Conservation (phyloP, 1,284 basidiomycete genomes). For the Trichosporon sp. region DNA sequence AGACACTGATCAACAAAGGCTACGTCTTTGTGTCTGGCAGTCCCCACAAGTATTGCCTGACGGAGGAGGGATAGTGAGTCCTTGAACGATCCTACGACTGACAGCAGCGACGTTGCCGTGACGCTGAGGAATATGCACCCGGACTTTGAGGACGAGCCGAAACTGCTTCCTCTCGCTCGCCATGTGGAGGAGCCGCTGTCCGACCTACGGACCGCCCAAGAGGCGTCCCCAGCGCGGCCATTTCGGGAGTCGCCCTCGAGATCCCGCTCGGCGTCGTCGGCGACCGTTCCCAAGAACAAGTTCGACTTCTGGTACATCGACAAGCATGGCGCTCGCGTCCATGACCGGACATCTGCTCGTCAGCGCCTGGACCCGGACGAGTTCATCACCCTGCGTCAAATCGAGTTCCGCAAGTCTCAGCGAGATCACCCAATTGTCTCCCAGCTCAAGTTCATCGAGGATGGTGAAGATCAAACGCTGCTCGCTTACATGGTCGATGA, state of each 20-base stretch:
- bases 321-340: conserved; percentile 14
- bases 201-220: background rate
- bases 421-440: conserved; percentile 29
- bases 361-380: conserved; percentile 34
- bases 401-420: conserved; percentile 35
- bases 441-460: conserved; percentile 35
- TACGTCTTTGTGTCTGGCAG: conserved; percentile 42
- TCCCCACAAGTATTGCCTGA: conserved; percentile 42
- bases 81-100: background rate
- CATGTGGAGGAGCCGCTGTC: background rate
- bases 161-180: conserved; percentile 11
- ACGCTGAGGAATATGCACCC: conserved; percentile 31
- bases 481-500: conserved; percentile 42
- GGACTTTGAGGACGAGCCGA: conserved; percentile 28
- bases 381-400: conserved; percentile 36
- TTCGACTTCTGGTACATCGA: conserved; percentile 47
- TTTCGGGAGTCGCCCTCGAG: background rate
- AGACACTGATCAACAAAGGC: conserved; percentile 40
- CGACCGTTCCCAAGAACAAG: conserved; percentile 2
- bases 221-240: background rate
- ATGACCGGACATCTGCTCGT: background rate
- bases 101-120: conserved; percentile 34
- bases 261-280: background rate
- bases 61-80: conserved; percentile 45
- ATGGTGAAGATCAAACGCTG: conserved; percentile 18